Conservation (phyloP, 768 basidiomycete species). For the Lactifluus hygrophoroides region DNA sequence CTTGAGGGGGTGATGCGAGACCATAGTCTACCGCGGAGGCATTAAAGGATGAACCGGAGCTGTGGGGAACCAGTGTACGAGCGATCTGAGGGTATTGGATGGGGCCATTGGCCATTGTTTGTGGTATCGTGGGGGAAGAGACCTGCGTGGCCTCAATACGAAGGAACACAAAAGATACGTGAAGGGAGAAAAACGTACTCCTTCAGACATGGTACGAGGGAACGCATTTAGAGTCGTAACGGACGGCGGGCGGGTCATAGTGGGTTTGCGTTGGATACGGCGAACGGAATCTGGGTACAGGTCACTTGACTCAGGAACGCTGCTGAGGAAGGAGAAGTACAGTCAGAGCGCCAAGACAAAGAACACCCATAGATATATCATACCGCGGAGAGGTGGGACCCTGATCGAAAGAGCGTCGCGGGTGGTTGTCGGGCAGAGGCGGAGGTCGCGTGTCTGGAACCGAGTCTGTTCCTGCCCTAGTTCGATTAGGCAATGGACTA, state of each 20-base stretch:
- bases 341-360: neutral
- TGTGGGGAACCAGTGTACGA: conserved; percentile 32
- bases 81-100: conserved; percentile 49
- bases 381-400: conserved; percentile 36
- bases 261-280: conserved; percentile 20
- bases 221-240: conserved; percentile 7
- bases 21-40: conserved; percentile 34
- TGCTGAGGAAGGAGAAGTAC: neutral
- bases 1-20: conserved; percentile 62
- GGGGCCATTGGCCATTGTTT: conserved; percentile 32
- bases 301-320: conserved; percentile 13
- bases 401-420: conserved; percentile 35
- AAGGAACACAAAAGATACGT: neutral
- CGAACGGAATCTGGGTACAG: conserved; percentile 15
- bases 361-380: neutral
- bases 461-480: conserved; percentile 15
- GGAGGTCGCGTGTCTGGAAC: conserved; percentile 23
- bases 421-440: conserved; percentile 2
- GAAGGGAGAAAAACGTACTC: conserved; percentile 19
- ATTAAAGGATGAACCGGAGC: conserved; percentile 34
- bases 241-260: conserved; percentile 18
- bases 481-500: conserved; percentile 12
- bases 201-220: conserved; percentile 17
- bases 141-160: conserved; percentile 21
- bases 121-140: conserved; percentile 31